These are phyloP conservation scores for Dendrostoma leiphaemia DNA, from an alignment of 2,329 filamentous ascomycete species.

Conservation along the genomic window DNA sequence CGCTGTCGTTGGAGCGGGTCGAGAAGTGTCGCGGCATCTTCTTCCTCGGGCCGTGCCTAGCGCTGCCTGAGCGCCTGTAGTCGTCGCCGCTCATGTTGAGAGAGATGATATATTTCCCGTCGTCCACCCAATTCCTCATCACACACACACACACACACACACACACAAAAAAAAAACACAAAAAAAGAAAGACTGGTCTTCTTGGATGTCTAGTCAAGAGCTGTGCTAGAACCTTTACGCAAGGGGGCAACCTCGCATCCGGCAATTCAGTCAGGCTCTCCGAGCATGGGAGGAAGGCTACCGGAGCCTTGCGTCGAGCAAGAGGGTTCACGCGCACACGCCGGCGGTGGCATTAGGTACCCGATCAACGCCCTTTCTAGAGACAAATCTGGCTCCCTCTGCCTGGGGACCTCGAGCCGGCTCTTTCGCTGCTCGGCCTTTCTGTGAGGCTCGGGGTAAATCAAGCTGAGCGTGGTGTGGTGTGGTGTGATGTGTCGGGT, in stretches of 20 bases:
- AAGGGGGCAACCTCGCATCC: background rate
- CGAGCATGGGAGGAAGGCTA: background rate
- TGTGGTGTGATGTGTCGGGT: too few relatives aligned
- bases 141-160: too few relatives aligned
- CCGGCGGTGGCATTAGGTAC: background rate
- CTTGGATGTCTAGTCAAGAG: too few relatives aligned
- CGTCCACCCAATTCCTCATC: too few relatives aligned
- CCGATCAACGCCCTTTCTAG: background rate
- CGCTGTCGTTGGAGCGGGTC: background rate
- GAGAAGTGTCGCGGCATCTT: background rate
- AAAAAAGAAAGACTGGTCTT: too few relatives aligned
- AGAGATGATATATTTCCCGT: too few relatives aligned
- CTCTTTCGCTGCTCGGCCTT: background rate
- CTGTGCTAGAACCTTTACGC: too few relatives aligned
- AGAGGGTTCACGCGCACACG: background rate
- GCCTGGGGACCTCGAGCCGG: too few relatives aligned
- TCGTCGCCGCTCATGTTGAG: background rate
- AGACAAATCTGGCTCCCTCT: background rate
- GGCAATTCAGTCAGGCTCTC: background rate
- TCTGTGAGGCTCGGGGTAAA: background rate
- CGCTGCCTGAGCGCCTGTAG: background rate
- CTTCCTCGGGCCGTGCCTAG: slow-evolving; percentile 1
- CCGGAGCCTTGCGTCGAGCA: slow-evolving; percentile 1
- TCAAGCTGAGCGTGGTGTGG: too few relatives aligned
- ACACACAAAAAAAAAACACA: too few relatives aligned